These are phyloP conservation scores for Teratosphaeria pseudoeucalypti DNA, from an alignment of 2,329 filamentous ascomycete species.

Conservation along the genomic window DNA sequence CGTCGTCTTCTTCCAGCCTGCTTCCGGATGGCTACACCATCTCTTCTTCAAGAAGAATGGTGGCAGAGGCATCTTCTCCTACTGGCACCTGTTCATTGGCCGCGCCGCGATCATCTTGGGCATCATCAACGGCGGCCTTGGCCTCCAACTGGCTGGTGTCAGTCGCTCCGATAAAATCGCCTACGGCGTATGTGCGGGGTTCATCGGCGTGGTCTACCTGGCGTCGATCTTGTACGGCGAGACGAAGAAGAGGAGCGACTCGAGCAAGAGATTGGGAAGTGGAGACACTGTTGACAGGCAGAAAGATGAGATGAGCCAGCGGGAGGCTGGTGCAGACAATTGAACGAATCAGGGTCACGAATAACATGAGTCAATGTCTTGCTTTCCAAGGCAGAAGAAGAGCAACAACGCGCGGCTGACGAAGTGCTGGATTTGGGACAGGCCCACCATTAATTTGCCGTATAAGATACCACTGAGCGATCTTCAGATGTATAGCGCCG, in stretches of 20 bases:
- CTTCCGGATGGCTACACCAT: conserved; percentile 44
- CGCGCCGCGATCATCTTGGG: conserved; percentile 38
- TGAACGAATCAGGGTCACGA: neutral
- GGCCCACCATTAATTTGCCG: too few relatives aligned
- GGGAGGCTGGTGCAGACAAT: neutral
- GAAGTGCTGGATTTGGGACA: neutral
- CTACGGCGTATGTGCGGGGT: conserved; percentile 40
- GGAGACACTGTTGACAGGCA: neutral
- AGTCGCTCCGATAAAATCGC: conserved; percentile 26
- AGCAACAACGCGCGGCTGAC: neutral
- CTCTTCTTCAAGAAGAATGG: conserved; percentile 38
- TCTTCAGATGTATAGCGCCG: neutral
- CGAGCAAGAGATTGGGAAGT: neutral
- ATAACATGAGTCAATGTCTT: neutral
- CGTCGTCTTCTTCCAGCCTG: conserved; percentile 45
- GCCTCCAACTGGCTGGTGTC: conserved; percentile 38
- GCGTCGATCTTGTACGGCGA: conserved; percentile 22
- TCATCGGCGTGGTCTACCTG: conserved; percentile 37
- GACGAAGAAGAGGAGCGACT: conserved; percentile 11
- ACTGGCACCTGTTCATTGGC: conserved; percentile 23
- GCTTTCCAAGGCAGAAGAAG: neutral
- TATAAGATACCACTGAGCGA: neutral
- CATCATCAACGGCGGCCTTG: conserved; percentile 48
- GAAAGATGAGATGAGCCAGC: neutral
- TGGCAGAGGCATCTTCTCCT: conserved; percentile 36